These are phyloP conservation scores for Santalum album DNA, from an alignment of 164 flowering plant species.

Conservation along the genomic window DNA sequence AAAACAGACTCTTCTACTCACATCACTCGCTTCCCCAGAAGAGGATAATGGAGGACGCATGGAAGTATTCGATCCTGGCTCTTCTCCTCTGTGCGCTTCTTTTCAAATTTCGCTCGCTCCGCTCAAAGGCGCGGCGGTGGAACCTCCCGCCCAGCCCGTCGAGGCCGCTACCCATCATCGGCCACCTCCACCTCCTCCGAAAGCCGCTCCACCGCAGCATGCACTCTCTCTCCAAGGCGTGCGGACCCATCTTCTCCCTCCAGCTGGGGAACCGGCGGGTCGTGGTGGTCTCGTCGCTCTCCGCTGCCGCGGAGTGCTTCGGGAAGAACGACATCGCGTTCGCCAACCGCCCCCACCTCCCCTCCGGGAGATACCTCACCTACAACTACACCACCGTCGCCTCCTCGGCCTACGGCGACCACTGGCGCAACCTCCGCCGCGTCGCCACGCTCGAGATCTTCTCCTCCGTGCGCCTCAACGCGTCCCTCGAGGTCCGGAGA, in stretches of 20 bases:
- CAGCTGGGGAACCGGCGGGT: neutral
- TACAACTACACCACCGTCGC: slow-evolving; percentile 2
- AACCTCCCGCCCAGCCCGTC: too few species aligned
- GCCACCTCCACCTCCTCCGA: slow-evolving; percentile 8
- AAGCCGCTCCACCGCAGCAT: slow-evolving; percentile 1
- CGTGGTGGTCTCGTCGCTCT: slow-evolving; percentile 1
- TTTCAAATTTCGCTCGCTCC: too few species aligned
- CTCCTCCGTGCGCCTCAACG: neutral
- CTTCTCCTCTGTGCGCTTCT: too few species aligned
- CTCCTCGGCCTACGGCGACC: neutral
- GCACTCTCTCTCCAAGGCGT: neutral
- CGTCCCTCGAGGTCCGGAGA: neutral
- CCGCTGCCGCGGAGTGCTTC: neutral
- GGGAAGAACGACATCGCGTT: slow-evolving; percentile 1
- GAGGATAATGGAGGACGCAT: too few species aligned
- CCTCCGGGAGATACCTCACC: neutral
- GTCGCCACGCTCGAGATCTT: neutral
- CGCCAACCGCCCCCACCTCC: slow-evolving; percentile 7
- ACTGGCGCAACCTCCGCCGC: neutral
- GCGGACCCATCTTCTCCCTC: slow-evolving; percentile 7
- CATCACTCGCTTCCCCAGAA: too few species aligned
- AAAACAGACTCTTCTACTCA: too few species aligned
- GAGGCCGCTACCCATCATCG: slow-evolving; percentile 2
- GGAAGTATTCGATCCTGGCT: too few species aligned
- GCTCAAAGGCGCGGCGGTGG: too few species aligned